phyloP scores from a whole-genome alignment of 2,329 filamentous ascomycete species.

The Mariannaea sp. region DNA sequence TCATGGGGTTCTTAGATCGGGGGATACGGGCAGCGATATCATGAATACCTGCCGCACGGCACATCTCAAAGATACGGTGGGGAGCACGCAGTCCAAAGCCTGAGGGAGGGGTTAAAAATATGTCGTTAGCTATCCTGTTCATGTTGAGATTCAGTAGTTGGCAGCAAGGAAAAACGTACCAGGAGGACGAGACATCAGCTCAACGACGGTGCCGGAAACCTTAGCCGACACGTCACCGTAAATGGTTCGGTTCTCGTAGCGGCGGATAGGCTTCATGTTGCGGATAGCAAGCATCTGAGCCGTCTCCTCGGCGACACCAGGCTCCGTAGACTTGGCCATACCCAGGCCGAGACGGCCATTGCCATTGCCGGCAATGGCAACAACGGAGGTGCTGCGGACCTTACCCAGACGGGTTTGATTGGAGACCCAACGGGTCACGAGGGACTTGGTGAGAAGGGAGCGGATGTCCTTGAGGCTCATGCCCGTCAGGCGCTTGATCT shows the following conservation, averaged over 20 bases:
- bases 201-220: conserved; percentile 83
- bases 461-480: conserved; percentile 58
- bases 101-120: conserved; percentile 44
- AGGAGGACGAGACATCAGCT: conserved; percentile 81
- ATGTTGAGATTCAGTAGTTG: not conserved
- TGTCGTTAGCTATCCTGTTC: not conserved
- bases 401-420: conserved; percentile 98
- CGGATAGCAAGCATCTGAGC: conserved; percentile 81
- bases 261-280: conserved; percentile 89
- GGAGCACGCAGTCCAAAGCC: conserved; percentile 94
- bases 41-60: conserved; percentile 80
- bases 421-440: conserved; percentile 75
- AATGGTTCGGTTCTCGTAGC: conserved; percentile 92
- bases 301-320: conserved; percentile 68
- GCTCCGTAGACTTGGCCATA: conserved; percentile 84
- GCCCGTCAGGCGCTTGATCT: conserved; percentile 60
- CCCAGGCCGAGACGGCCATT: conserved; percentile 87
- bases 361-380: conserved; percentile 85
- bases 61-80: conserved; percentile 92
- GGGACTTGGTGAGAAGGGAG: conserved; percentile 67
- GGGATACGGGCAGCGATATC: conserved; percentile 85
- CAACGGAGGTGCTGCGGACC: conserved; percentile 74
- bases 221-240: conserved; percentile 84
- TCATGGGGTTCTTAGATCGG: conserved; percentile 93
- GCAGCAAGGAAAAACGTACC: conserved; percentile 61